A percentile compares a stretch with the other conserved stretches of the same genome.
Conservation (phyloP, 2,329 filamentous ascomycete genomes). For the Dactylellina cionopaga region DNA sequence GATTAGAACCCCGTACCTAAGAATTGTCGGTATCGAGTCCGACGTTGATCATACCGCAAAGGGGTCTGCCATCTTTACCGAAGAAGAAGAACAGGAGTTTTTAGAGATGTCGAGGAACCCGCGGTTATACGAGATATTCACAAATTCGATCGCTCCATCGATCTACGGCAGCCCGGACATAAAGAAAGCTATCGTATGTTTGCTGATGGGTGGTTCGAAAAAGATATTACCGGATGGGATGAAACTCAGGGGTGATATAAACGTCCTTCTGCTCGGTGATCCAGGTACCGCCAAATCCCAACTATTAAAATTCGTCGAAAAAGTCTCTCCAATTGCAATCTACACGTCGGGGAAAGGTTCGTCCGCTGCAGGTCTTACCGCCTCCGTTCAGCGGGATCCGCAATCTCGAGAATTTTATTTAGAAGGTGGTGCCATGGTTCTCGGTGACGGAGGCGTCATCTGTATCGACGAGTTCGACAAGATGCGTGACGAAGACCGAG, state of each 20-base stretch:
- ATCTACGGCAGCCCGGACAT: constrained; percentile 97
- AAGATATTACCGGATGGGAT: constrained; percentile 98
- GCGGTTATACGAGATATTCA: constrained; percentile 90
- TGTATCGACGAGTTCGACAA: constrained; percentile 99
- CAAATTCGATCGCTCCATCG: constrained; percentile 92
- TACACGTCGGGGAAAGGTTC: constrained; percentile 99
- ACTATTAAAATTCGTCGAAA: constrained; percentile 95
- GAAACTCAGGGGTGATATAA: constrained; percentile 97
- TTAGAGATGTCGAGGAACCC: constrained; percentile 86
- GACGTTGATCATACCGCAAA: constrained; percentile 90
- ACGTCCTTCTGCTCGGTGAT: constrained; percentile 94
- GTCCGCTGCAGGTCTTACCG: constrained; percentile 94
- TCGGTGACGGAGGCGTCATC: constrained; percentile 94
- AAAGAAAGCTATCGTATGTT: constrained; percentile 94
- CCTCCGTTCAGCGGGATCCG: constrained; percentile 92
- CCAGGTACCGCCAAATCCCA: constrained; percentile 98
- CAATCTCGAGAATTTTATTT: constrained; percentile 96
- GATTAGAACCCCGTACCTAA: constrained; percentile 92
- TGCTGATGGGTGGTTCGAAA: constrained; percentile 93
- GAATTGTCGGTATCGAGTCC: constrained; percentile 89
- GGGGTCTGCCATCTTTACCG: constrained; percentile 82
- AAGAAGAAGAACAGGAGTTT: constrained; percentile 98
- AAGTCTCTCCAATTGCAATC: constrained; percentile 93
- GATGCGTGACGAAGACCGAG: constrained; percentile 97
- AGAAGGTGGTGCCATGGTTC: constrained; percentile 97